Evolutionary conservation across 1,139 yeast species (phyloP).

Genomic region (Geotrichum siamense): DNA sequence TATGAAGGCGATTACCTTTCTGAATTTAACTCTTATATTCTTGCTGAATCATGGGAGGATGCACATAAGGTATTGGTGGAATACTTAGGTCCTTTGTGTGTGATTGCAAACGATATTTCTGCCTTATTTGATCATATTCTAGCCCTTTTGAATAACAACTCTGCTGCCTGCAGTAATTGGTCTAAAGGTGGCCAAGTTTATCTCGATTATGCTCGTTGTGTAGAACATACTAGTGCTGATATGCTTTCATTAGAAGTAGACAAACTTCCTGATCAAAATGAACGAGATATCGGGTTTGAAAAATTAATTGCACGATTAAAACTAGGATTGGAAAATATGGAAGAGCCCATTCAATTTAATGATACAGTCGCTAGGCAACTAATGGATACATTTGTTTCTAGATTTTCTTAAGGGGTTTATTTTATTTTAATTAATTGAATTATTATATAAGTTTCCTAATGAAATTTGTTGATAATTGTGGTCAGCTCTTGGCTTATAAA

Average conservation of each 20-base stretch:
- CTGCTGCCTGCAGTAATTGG: conserved; percentile 44
- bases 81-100: conserved; percentile 62
- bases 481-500: no score
- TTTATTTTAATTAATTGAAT: no score
- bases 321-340: background rate
- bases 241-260: background rate
- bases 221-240: background rate
- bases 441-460: no score
- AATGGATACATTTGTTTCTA: background rate
- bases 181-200: conserved; percentile 39
- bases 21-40: conserved; percentile 55
- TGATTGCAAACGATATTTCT: conserved; percentile 40
- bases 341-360: background rate
- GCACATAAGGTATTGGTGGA: conserved; percentile 56
- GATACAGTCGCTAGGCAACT: background rate
- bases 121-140: conserved; percentile 40
- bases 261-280: background rate
- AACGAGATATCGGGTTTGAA: background rate
- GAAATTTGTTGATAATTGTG: no score
- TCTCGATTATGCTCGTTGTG: conserved; percentile 26
- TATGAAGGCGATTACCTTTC: conserved; percentile 46
- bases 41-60: conserved; percentile 53
- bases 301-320: background rate
- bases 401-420: no score
- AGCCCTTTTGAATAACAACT: conserved; percentile 39